Evolutionary conservation across 1,139 yeast species (phyloP).

Genomic region (Yamadazyma membranifaciens): DNA sequence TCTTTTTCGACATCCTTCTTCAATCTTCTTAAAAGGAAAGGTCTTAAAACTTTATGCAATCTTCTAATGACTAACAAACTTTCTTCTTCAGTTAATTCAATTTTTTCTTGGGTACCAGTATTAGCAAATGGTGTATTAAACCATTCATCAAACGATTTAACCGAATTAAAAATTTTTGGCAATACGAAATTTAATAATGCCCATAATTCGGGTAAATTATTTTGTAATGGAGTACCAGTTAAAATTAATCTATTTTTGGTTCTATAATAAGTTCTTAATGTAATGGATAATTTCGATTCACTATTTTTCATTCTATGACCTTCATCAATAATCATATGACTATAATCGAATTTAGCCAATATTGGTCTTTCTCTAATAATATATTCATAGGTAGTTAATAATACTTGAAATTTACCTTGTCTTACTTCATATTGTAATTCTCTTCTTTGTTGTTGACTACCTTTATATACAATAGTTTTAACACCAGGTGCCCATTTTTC

Average conservation of each 20-base stretch:
- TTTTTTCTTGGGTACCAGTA: conserved; percentile 78
- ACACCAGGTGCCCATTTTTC: conserved; percentile 85
- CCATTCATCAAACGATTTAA: conserved; percentile 87
- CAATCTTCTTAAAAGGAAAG: conserved; percentile 88
- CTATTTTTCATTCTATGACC: conserved; percentile 88
- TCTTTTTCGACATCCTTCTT: conserved; percentile 97
- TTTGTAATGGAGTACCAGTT: conserved; percentile 87
- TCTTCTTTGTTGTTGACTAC: conserved; percentile 70
- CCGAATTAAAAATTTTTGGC: conserved; percentile 80
- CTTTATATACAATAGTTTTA: conserved; percentile 69
- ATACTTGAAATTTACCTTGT: conserved; percentile 68
- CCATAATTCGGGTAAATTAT: conserved; percentile 83
- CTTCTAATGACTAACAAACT: conserved; percentile 90
- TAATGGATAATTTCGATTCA: conserved; percentile 67
- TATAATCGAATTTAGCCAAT: conserved; percentile 69
- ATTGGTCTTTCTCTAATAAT: conserved; percentile 72
- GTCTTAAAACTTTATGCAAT: conserved; percentile 92
- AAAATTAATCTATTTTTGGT: conserved; percentile 75
- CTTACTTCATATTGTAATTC: conserved; percentile 59
- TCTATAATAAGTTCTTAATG: conserved; percentile 70
- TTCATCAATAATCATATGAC: conserved; percentile 86
- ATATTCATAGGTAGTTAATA: conserved; percentile 78
- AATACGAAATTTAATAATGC: conserved; percentile 75
- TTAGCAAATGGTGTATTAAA: conserved; percentile 83
- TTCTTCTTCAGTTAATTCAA: conserved; percentile 87